Evolutionary conservation across 768 basidiomycete species (phyloP), one percentile per base, ranked within the genome.

Genomic region (Cystobasidium ongulense): DNA sequence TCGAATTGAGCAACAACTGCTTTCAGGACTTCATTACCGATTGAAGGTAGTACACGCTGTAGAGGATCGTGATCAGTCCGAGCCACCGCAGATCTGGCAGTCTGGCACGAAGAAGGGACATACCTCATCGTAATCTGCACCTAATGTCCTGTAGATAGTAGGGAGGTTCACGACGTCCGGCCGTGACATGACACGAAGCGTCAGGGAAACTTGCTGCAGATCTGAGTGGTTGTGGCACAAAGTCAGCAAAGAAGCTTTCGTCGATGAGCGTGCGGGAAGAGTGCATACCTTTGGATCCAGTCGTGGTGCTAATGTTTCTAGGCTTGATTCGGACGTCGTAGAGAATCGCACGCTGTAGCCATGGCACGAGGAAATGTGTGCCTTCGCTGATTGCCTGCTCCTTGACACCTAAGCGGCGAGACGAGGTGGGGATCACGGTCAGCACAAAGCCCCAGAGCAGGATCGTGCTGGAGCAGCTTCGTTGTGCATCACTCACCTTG

Each of bases 271-370:
- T 17, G 0, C 27, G 36, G 66, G 10, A 18, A 11, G 5, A 7
- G 3, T 38, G 25, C 63, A 64, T 25, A 64, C 63, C 63, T 43
- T 98, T 98, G 11, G 94, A 97, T 38, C 96, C 96, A 27, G 96
- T 98, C 1, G 91, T 96, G 1, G 96, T 97, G n/a, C 91, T 93
- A 72, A 98, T 98, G 80, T 96, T 96, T 91, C 94, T 85, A 59
- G 95, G 95, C 82, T 98, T 98, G 79, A 92, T 97, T 73, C 96
- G 88, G 76, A 92, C 94, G 84, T 99, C 96, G 80, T 95, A 98
- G 62, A 98, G 84, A 82, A 99, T 97, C 27, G 95, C 94, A 73
- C 89, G 87, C 82, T 98, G 95, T 21, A 75, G 84, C 91, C 93
- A 92, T 38, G 96, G 96, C 77, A 99, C 84, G 73, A 98, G 84